phyloP scores from a whole-genome alignment of 2,329 filamentous ascomycete genomes.

The Diaporthe destruens region DNA sequence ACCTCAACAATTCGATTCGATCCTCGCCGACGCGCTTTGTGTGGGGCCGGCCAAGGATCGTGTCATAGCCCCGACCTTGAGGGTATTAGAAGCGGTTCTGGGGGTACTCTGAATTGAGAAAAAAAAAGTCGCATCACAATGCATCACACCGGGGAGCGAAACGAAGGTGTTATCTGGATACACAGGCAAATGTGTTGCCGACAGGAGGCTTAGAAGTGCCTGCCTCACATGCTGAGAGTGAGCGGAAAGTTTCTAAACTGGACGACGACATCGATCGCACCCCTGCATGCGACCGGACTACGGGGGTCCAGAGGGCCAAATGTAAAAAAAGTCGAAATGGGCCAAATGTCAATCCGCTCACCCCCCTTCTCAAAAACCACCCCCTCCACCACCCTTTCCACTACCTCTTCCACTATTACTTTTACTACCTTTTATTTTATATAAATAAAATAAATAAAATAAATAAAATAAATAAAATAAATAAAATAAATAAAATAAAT shows the following conservation, averaged over 20 bases:
- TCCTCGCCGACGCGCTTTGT: slow-evolving; percentile 30
- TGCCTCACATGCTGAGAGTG: slow-evolving; percentile 22
- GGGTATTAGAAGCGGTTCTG: background rate
- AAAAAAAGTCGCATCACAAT: background rate
- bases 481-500: too few relatives aligned
- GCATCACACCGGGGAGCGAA: background rate
- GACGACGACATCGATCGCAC: slow-evolving; percentile 18
- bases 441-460: too few relatives aligned
- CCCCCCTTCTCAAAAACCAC: too few relatives aligned
- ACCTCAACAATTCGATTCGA: slow-evolving; percentile 30
- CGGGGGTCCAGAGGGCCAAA: too few relatives aligned
- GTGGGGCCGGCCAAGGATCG: slow-evolving; percentile 28
- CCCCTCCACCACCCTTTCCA: too few relatives aligned
- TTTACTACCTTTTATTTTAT: too few relatives aligned
- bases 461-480: too few relatives aligned
- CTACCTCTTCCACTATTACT: too few relatives aligned
- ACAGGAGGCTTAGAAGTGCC: background rate
- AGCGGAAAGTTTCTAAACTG: slow-evolving; percentile 25
- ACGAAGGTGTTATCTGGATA: slow-evolving; percentile 13
- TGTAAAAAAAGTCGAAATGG: too few relatives aligned
- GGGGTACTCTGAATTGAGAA: background rate
- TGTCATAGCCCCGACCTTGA: slow-evolving; percentile 24
- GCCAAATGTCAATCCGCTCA: too few relatives aligned
- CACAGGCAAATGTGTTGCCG: slow-evolving; percentile 13
- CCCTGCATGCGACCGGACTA: slow-evolving; percentile 21